These are phyloP conservation scores for Leccinum olivaceoglutinosum DNA, from an alignment of 1,284 basidiomycete genomes.

Conservation along the genomic window DNA sequence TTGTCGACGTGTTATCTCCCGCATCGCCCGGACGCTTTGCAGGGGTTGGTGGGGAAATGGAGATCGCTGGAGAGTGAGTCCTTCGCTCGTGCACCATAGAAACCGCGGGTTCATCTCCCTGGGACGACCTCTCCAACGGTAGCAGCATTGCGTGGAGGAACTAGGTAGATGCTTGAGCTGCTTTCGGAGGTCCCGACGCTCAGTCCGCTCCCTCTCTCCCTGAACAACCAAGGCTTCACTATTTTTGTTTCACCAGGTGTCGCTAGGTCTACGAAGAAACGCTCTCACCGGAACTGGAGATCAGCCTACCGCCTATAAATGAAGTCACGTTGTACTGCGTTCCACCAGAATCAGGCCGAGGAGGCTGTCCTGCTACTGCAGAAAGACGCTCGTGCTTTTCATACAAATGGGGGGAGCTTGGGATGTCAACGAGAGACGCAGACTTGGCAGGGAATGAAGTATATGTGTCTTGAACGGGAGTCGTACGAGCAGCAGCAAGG, in stretches of 20 bases:
- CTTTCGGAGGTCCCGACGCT: background rate
- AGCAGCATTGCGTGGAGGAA: background rate
- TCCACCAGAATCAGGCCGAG: constrained; percentile 38
- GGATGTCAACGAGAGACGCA: constrained; percentile 13
- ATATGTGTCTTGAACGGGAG: constrained; percentile 4
- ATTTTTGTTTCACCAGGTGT: constrained; percentile 15
- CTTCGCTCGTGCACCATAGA: no score
- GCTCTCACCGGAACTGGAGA: background rate
- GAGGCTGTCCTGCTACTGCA: constrained; percentile 17
- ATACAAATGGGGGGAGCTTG: constrained; percentile 12
- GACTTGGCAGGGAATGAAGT: constrained; percentile 5
- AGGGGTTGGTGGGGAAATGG: no score
- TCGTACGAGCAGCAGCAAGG: constrained; percentile 8
- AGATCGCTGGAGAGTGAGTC: no score
- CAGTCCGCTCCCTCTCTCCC: constrained; percentile 2
- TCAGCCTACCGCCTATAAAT: constrained; percentile 58
- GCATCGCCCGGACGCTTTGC: no score
- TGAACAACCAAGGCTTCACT: constrained; percentile 5
- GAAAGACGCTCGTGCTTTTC: constrained; percentile 27
- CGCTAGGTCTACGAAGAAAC: constrained; percentile 28
- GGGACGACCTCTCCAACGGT: background rate
- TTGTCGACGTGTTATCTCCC: constrained; percentile 18
- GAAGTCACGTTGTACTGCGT: constrained; percentile 71
- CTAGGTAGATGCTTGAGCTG: background rate
- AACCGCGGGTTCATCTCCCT: no score